phyloP scores from a whole-genome alignment of 2,329 filamentous ascomycete species.

The Arthrobotrys entomopaga region DNA sequence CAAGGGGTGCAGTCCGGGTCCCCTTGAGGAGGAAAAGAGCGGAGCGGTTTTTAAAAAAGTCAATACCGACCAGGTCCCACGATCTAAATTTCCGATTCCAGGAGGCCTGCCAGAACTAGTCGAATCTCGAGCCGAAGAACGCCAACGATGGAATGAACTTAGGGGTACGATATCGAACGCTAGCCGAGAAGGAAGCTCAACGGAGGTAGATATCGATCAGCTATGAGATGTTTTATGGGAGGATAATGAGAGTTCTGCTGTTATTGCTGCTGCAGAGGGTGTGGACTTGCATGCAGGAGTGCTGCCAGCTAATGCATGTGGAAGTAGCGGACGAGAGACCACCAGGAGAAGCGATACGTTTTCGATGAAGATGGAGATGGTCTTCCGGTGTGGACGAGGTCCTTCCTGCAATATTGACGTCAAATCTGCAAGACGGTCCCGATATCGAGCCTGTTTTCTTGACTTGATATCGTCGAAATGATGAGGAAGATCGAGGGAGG shows the following conservation, averaged over 20 bases:
- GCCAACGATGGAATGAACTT: neutral
- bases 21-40: slow-evolving; percentile 41
- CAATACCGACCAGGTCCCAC: slow-evolving; percentile 27
- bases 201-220: neutral
- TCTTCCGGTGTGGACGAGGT: slow-evolving; percentile 2
- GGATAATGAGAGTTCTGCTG: neutral
- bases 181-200: neutral
- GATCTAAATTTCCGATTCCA: slow-evolving; percentile 31
- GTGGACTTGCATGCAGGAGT: slow-evolving; percentile 52
- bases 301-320: slow-evolving; percentile 53
- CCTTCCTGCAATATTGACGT: slow-evolving; percentile 30
- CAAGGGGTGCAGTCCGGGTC: slow-evolving; percentile 48
- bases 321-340: slow-evolving; percentile 29
- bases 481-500: neutral
- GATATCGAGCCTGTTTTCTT: slow-evolving; percentile 1
- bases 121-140: slow-evolving; percentile 15
- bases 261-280: slow-evolving; percentile 38
- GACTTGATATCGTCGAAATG: neutral
- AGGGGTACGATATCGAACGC: neutral
- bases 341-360: slow-evolving; percentile 29
- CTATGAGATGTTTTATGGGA: slow-evolving; percentile 4
- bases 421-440: slow-evolving; percentile 7
- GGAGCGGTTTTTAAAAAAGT: slow-evolving; percentile 22
- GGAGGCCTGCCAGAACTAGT: slow-evolving; percentile 21
- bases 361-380: slow-evolving; percentile 52